Percentiles rank a stretch among this genome's conserved stretches.
Evolutionary conservation across 768 basidiomycete species (phyloP).

Genomic region (Auricularia sp.): DNA sequence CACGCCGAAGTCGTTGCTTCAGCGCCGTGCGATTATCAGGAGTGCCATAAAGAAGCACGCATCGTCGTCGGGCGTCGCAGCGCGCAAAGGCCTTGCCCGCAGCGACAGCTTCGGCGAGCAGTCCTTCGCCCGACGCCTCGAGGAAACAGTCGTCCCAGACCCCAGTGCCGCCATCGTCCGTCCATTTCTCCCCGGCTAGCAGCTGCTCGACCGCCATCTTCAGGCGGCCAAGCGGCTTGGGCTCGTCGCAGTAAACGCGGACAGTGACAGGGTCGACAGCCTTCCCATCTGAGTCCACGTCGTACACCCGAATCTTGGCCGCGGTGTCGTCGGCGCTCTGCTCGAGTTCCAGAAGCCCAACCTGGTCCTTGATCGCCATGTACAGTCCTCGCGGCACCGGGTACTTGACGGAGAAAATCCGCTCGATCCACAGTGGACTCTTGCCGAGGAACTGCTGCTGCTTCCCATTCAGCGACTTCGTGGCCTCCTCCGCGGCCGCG

Average conservation of each 20-base stretch:
- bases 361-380: slow-evolving; percentile 29
- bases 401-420: slow-evolving; percentile 44
- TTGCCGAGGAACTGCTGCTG: slow-evolving; percentile 36
- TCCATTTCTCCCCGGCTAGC: slow-evolving; percentile 43
- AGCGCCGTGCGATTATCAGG: slow-evolving; percentile 33
- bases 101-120: not conserved
- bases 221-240: slow-evolving; percentile 40
- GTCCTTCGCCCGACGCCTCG: slow-evolving; percentile 25
- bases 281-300: slow-evolving; percentile 11
- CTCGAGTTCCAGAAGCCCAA: slow-evolving; percentile 23
- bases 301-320: slow-evolving; percentile 27
- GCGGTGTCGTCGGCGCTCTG: slow-evolving; percentile 11
- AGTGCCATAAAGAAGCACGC: slow-evolving; percentile 23
- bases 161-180: slow-evolving; percentile 39
- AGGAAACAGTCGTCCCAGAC: slow-evolving; percentile 63
- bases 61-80: slow-evolving; percentile 22
- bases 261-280: slow-evolving; percentile 27
- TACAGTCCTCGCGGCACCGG: slow-evolving; percentile 35
- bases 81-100: not conserved
- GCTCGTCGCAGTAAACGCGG: slow-evolving; percentile 39
- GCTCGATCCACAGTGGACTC: slow-evolving; percentile 38
- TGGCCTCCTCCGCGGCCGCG: slow-evolving; percentile 41
- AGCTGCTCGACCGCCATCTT: slow-evolving; percentile 55
- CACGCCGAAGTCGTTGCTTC: not conserved
- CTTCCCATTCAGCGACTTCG: slow-evolving; percentile 35